Conservation (phyloP, 2,329 filamentous ascomycete genomes). For the Dryadomyces quercus-mongolicae region DNA sequence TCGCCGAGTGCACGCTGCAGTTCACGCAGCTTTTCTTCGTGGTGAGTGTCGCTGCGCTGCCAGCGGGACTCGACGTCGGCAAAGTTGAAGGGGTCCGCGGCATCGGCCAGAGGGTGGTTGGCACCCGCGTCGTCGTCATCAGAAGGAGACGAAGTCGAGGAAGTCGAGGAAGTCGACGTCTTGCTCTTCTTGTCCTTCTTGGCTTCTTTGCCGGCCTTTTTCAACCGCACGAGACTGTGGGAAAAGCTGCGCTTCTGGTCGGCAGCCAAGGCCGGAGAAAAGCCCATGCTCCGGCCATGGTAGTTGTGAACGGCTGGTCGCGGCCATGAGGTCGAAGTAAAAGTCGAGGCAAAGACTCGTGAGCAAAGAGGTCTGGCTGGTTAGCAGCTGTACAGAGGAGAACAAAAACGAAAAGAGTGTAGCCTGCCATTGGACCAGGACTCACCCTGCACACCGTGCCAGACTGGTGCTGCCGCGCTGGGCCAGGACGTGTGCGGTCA, state of each 20-base stretch:
- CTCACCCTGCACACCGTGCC: constrained; percentile 2
- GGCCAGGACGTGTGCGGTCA: constrained; percentile 4
- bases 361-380: not conserved
- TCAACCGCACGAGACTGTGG: constrained; percentile 5
- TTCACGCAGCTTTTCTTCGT: constrained; percentile 12
- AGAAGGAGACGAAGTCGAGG: not conserved
- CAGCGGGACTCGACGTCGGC: constrained; percentile 13
- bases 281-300: not conserved
- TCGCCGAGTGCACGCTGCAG: constrained; percentile 8
- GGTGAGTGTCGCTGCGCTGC: constrained; percentile 10
- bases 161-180: not conserved
- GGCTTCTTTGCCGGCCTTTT: constrained; percentile 5
- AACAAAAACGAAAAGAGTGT: not conserved
- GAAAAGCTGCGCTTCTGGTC: constrained; percentile 5
- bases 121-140: constrained; percentile 2
- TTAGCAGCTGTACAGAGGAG: not conserved
- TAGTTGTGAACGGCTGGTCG: not conserved
- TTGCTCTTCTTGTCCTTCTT: not conserved
- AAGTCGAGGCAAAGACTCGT: not conserved
- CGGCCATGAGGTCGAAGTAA: not conserved
- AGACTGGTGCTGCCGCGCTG: constrained; percentile 6
- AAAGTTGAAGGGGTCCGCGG: constrained; percentile 10
- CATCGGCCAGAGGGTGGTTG: constrained; percentile 7
- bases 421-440: not conserved
- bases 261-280: not conserved